Evolutionary conservation across 306 rosid species (phyloP), one percentile per base, ranked within the genome.

Genomic region (Geum urbanum): DNA sequence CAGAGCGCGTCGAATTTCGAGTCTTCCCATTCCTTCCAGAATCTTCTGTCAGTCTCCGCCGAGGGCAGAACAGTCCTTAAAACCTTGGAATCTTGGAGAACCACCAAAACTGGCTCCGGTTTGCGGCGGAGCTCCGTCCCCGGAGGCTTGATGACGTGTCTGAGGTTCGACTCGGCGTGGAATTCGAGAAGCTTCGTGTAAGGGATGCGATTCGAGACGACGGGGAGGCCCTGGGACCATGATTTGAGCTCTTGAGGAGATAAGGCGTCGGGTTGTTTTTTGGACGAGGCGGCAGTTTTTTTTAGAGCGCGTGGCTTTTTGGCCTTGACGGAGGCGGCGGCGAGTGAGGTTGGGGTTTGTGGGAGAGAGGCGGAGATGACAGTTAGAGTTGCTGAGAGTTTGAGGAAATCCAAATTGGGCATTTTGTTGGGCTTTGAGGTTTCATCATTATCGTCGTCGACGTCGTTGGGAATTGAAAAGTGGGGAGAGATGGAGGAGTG

Each of bases 81-180:
- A 40, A 94, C 98, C 62, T 87, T 84, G 13, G 89, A 85, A 71
- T 94, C 98, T 6, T 90, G 92, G 60, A 90, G 80, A 79, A 94
- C 96, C 5, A 85, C 92, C 35, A 94, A 69, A 18, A 94, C 88
- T 0, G 85, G 83, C 14, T 78, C 95, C 6, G 87, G 66, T 8
- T 70, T 65, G 41, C 69, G 70, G 75, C 85, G 83, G 83, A 88
- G 63, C 37, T 73, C 76, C 39, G 67, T 76, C 5, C 80, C 65
- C 70, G 72, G 50, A 6, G 81, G 83, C 75, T 85, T 94, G n/a
- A 94, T 85, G 9, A 94, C 79, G 53, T 94, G 98, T 74, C 84
- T 90, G 9, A 94, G 88, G 77, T 83, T 88, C 19, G 89, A 96
- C 9, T 75, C 61, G n/a, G 72, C 82, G 70, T 56, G 78, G 59